phyloP scores from a whole-genome alignment of 2,329 filamentous ascomycete species.

The Pleurostoma richardsiae region DNA sequence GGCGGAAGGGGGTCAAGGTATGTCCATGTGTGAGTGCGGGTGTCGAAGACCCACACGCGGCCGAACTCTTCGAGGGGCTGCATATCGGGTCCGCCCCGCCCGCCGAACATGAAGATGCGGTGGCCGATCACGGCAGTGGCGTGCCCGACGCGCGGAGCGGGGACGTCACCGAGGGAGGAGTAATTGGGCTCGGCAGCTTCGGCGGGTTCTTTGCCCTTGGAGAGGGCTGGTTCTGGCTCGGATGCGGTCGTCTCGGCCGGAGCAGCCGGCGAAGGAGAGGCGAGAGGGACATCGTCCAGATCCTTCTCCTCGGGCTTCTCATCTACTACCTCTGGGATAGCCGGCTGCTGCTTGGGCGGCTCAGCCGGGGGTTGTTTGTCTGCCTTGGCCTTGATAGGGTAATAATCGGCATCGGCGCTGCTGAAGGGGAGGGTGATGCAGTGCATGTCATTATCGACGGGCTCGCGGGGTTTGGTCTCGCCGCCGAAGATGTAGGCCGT shows the following conservation, averaged over 20 bases:
- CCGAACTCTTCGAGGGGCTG: conserved; percentile 69
- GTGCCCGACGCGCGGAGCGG: conserved; percentile 66
- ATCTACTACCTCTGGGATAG: not conserved
- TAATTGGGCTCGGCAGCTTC: conserved; percentile 9
- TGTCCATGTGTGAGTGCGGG: conserved; percentile 58
- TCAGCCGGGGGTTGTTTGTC: conserved; percentile 16
- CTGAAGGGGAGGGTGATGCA: conserved; percentile 56
- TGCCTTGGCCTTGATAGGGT: conserved; percentile 44
- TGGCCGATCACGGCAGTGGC: conserved; percentile 63
- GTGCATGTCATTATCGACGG: conserved; percentile 69
- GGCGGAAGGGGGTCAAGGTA: conserved; percentile 51
- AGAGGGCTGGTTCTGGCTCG: conserved; percentile 5
- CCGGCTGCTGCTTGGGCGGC: conserved; percentile 11
- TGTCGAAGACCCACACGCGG: conserved; percentile 71
- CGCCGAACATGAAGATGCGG: conserved; percentile 77
- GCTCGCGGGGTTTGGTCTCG: conserved; percentile 57
- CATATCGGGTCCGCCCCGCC: conserved; percentile 66
- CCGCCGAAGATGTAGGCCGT: conserved; percentile 70
- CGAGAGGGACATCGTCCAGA: conserved; percentile 12
- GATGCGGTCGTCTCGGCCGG: not conserved
- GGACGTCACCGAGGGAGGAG: conserved; percentile 39
- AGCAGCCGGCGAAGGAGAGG: conserved; percentile 8
- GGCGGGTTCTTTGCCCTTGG: conserved; percentile 34
- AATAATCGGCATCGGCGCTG: conserved; percentile 55
- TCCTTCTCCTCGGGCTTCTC: conserved; percentile 26